Base-by-base conservation (phyloP, 495 filamentous ascomycete species). In the Pseudotulostoma volvatum region DNA sequence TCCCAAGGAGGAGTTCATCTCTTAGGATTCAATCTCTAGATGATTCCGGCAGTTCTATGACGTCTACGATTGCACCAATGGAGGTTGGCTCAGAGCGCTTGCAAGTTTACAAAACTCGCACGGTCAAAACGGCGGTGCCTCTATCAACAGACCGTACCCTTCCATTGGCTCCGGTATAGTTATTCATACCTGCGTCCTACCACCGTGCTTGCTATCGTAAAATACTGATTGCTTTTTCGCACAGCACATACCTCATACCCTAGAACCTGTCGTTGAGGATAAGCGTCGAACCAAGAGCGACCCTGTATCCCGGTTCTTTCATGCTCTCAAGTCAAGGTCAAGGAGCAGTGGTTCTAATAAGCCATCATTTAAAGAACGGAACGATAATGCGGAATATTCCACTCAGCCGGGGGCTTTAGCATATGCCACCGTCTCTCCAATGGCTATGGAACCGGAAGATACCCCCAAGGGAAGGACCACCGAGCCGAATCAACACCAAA, bases 1-100 rank as follows among this genome's bases (percentile, higher is more conserved):
- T 56, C 16, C 55, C 55, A 33, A 38, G 36, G 20, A 54, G 55
- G 16, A 32, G 38, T 7, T 58, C 55, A 1, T 58, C 55, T 7
- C 40, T 58, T 9, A 41, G 34, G 17, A 28, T 37, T 2, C 41
- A 31, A 15, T 14, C 39, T 33, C 40, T 33, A 5, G 31, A 38
- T 14, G 42, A 36, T 25, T 45, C 45, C 1, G 43, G 18, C 21
- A 42, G 31, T 7, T 42, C 34, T 23, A 41, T 38, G 18, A 38
- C 46, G 14, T 56, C 54, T 15, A 53, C 54, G 11, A 47, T 49
- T 41, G 52, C 52, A 4, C 55, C 54, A 18, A 38, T 51, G 3
- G 39, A 36, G 23, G 42, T 48, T 37, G 49, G 46, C 35, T 34
- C 40, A 8, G 47, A 48, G 28, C 48, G 41, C 3, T 47, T 57